Evolutionary conservation across 1,284 basidiomycete genomes (phyloP).

Genomic region (Ceratobasidium papillatum): DNA sequence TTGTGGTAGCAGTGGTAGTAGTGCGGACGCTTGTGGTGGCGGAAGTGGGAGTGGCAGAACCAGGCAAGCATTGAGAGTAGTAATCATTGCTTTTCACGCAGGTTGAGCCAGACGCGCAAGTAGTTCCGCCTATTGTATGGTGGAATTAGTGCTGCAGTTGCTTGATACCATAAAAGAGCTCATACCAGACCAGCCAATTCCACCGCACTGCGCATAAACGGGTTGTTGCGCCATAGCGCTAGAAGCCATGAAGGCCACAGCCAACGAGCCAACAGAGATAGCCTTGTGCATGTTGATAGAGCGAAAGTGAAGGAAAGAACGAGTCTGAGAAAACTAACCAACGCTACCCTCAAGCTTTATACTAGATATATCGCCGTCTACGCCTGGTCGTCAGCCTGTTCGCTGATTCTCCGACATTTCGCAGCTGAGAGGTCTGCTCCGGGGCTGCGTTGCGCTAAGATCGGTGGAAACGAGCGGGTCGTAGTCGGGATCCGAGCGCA

Average conservation of each 20-base stretch:
- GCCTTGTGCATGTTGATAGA: constrained; percentile 31
- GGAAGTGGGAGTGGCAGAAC: constrained; percentile 39
- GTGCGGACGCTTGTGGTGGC: neutral
- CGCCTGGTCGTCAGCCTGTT: constrained; percentile 6
- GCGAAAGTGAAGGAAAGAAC: constrained; percentile 8
- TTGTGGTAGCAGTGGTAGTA: constrained; percentile 12
- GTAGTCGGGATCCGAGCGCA: constrained; percentile 27
- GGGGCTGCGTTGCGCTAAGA: neutral
- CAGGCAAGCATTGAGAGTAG: constrained; percentile 68
- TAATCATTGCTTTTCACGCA: constrained; percentile 60
- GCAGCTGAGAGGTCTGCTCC: constrained; percentile 5
- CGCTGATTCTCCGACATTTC: constrained; percentile 39
- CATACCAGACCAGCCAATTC: constrained; percentile 39
- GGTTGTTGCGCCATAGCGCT: constrained; percentile 39
- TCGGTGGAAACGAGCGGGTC: constrained; percentile 35
- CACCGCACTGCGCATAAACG: constrained; percentile 42
- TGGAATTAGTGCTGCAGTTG: neutral
- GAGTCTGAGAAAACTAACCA: constrained; percentile 15
- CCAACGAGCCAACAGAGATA: constrained; percentile 34
- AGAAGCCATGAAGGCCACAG: constrained; percentile 37
- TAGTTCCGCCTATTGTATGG: constrained; percentile 16
- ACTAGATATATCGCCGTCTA: neutral
- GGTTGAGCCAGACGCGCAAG: constrained; percentile 36
- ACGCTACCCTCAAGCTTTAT: neutral
- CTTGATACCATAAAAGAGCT: no score